A percentile compares a stretch with the other conserved stretches of the same genome.
phyloP scores from a whole-genome alignment of 176 grass and related monocot species.

The Lolium multiflorum region DNA sequence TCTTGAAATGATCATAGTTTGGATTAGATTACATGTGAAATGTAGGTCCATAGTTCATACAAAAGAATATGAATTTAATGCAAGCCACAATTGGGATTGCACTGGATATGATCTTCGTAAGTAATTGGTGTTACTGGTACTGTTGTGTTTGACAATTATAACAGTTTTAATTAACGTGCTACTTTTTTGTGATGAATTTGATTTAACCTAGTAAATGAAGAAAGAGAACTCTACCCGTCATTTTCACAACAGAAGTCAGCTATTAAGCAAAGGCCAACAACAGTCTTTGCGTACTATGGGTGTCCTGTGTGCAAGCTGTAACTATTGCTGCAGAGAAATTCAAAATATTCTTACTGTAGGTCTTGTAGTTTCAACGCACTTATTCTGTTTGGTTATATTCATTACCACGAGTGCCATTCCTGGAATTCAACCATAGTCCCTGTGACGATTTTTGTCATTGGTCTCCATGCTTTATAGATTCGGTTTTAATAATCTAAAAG shows the following conservation, averaged over 20 bases:
- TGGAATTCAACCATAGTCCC: not conserved
- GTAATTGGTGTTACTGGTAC: not conserved
- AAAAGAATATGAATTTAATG: not conserved
- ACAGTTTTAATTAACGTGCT: not conserved
- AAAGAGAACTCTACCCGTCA: not conserved
- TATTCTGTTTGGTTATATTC: not conserved
- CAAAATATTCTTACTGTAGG: not conserved
- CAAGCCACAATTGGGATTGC: not conserved
- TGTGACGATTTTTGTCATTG: not conserved
- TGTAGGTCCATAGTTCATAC: not conserved
- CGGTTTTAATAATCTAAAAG: not conserved
- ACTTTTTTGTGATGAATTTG: not conserved
- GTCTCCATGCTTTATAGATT: not conserved
- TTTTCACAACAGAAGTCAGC: not conserved
- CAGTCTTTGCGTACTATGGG: not conserved
- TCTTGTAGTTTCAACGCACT: not conserved
- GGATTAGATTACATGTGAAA: not conserved
- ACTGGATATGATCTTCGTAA: not conserved
- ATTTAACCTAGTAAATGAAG: not conserved
- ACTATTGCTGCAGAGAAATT: not conserved
- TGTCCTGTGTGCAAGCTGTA: not conserved
- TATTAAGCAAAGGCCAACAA: not conserved
- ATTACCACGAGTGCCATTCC: not conserved
- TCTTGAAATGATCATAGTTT: not conserved
- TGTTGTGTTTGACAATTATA: constrained; percentile 2